Evolutionary conservation across 75 land plant species (phyloP).

Genomic region (Gnetum montanum): DNA sequence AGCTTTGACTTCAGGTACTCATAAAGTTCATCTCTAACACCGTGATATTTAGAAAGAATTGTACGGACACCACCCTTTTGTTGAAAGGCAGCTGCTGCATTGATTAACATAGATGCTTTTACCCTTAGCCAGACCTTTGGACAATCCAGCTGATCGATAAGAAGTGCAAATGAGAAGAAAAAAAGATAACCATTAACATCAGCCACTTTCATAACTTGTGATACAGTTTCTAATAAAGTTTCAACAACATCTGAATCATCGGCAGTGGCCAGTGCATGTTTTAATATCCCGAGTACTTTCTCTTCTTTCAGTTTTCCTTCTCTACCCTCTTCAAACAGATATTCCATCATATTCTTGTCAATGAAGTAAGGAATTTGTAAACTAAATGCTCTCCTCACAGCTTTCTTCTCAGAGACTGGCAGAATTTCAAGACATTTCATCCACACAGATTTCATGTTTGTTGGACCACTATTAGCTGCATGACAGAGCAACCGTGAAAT

Average conservation of each 20-base stretch:
- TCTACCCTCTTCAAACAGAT: conserved; percentile 41
- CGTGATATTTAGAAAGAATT: conserved; percentile 37
- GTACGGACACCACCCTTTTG: conserved; percentile 33
- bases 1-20: conserved; percentile 57
- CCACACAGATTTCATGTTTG: conserved; percentile 39
- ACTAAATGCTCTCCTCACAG: conserved; percentile 74
- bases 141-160: conserved; percentile 87
- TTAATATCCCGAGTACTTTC: conserved; percentile 55
- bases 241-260: conserved; percentile 55
- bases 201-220: conserved; percentile 61
- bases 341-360: conserved; percentile 28
- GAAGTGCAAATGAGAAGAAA: conserved; percentile 48
- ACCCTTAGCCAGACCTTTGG: conserved; percentile 36
- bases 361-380: conserved; percentile 57
- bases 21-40: conserved; percentile 57
- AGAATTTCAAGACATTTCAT: conserved; percentile 44
- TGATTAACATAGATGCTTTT: conserved; percentile 47
- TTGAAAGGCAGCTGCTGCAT: conserved; percentile 35
- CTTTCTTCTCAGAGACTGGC: conserved; percentile 51
- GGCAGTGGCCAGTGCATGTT: conserved; percentile 48
- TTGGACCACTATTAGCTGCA: conserved; percentile 20
- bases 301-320: conserved; percentile 35
- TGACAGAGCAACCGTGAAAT: conserved; percentile 58
- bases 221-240: conserved; percentile 57
- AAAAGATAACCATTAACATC: conserved; percentile 44